Percentiles rank a stretch among this genome's conserved stretches.
Conservation (phyloP, 495 filamentous ascomycete genomes). For the Cercophora samala region DNA sequence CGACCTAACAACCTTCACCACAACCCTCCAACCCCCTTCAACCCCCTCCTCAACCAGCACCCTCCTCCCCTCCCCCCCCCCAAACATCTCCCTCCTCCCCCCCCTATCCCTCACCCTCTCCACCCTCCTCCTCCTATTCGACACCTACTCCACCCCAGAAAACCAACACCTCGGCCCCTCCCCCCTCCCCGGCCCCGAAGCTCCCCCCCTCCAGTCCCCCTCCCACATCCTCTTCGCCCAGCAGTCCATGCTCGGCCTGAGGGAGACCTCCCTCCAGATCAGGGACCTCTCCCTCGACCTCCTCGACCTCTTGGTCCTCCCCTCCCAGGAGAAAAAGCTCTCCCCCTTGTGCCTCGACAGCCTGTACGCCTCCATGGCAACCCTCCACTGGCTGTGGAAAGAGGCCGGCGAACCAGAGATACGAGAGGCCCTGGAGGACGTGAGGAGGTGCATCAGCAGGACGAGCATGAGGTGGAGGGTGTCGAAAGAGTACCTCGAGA, state of each 20-base stretch:
- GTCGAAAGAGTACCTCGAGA: slow-evolving; percentile 22
- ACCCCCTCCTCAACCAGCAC: slow-evolving; percentile 3
- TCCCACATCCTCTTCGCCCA: slow-evolving; percentile 14
- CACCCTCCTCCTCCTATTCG: slow-evolving; percentile 22
- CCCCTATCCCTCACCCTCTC: slow-evolving; percentile 21
- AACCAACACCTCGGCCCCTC: slow-evolving; percentile 22
- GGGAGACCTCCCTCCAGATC: slow-evolving; percentile 11
- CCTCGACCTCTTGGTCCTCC: slow-evolving; percentile 22
- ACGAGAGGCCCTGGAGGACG: slow-evolving; percentile 17
- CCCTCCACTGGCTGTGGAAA: slow-evolving; percentile 30
- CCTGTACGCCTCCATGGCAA: slow-evolving; percentile 25
- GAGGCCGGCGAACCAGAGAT: slow-evolving; percentile 23
- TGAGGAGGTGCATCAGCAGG: slow-evolving; percentile 13
- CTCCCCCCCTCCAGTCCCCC: slow-evolving; percentile 7
- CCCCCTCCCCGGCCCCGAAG: neutral
- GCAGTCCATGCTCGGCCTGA: slow-evolving; percentile 17
- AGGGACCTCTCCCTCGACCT: slow-evolving; percentile 23
- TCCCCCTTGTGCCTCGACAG: slow-evolving; percentile 27
- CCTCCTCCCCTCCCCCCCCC: neutral
- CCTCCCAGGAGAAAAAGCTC: slow-evolving; percentile 9
- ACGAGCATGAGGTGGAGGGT: slow-evolving; percentile 23
- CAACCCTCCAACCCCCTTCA: neutral
- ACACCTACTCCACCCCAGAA: slow-evolving; percentile 30
- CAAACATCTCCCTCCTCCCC: slow-evolving; percentile 14
- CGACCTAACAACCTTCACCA: slow-evolving; percentile 17